These are phyloP conservation scores for Beauveria brongniartii DNA, from an alignment of 2,329 filamentous ascomycete genomes.

Conservation along the genomic window DNA sequence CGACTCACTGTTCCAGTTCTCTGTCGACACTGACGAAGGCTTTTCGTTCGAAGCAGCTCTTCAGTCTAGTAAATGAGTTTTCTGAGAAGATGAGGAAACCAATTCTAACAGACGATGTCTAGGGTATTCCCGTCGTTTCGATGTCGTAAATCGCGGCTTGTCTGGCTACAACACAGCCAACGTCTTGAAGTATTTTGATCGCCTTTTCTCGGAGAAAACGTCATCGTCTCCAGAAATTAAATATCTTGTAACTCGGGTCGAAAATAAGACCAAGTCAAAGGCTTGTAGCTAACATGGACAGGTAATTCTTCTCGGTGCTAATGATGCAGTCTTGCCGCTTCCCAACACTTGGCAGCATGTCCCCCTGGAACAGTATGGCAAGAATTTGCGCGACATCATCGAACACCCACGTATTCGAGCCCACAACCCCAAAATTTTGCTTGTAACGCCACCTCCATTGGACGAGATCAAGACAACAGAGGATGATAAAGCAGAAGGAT, in stretches of 20 bases:
- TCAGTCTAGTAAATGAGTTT: constrained; percentile 45
- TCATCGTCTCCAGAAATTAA: constrained; percentile 50
- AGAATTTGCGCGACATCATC: constrained; percentile 65
- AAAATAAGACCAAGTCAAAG: not conserved
- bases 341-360: constrained; percentile 64
- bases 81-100: not conserved
- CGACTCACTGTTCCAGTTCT: constrained; percentile 76
- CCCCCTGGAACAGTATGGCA: constrained; percentile 63
- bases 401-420: constrained; percentile 60
- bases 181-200: constrained; percentile 58
- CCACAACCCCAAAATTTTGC: constrained; percentile 64
- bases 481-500: constrained; percentile 40
- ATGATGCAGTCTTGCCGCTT: constrained; percentile 68
- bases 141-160: constrained; percentile 83
- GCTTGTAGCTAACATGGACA: constrained; percentile 26
- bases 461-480: constrained; percentile 61
- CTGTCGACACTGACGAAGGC: constrained; percentile 51
- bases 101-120: not conserved
- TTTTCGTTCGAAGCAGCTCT: constrained; percentile 70
- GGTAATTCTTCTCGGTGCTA: constrained; percentile 80
- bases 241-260: constrained; percentile 46
- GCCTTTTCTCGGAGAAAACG: constrained; percentile 61
- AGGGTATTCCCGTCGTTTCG: constrained; percentile 71
- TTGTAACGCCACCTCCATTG: constrained; percentile 76
- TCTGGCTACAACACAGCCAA: constrained; percentile 79